These are phyloP conservation scores for Cladochytrium replicatum DNA, from an alignment of 192 early-diverging fungal genomes.

Conservation along the genomic window DNA sequence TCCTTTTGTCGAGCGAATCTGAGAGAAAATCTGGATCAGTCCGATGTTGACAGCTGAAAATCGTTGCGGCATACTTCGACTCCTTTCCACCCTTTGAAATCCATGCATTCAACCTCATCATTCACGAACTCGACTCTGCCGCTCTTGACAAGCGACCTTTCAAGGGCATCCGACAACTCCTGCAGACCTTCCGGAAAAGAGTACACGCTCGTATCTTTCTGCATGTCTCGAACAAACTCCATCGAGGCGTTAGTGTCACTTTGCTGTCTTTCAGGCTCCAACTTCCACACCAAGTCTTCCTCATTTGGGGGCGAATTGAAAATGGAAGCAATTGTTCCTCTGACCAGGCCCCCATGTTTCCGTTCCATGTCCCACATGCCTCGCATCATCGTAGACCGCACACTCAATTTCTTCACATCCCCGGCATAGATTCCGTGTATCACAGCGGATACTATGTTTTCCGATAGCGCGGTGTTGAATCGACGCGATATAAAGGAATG, in stretches of 20 bases:
- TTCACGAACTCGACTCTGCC: slow-evolving; percentile 51
- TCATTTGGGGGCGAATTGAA: neutral
- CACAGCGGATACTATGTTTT: slow-evolving; percentile 77
- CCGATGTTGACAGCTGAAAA: slow-evolving; percentile 7
- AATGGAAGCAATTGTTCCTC: slow-evolving; percentile 10
- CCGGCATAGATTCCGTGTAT: slow-evolving; percentile 94
- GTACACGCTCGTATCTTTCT: slow-evolving; percentile 65
- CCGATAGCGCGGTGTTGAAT: slow-evolving; percentile 62
- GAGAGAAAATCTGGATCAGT: neutral
- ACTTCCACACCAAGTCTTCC: slow-evolving; percentile 6
- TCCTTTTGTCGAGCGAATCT: slow-evolving; percentile 22
- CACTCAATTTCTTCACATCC: slow-evolving; percentile 64
- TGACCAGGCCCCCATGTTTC: slow-evolving; percentile 40
- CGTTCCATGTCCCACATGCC: slow-evolving; percentile 62
- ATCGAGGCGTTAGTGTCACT: slow-evolving; percentile 18
- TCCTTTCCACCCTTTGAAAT: no score
- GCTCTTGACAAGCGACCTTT: slow-evolving; percentile 29
- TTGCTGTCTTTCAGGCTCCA: neutral
- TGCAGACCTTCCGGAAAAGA: slow-evolving; percentile 75
- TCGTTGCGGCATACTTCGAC: no score
- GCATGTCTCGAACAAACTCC: slow-evolving; percentile 48
- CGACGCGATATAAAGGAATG: slow-evolving; percentile 68
- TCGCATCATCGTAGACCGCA: slow-evolving; percentile 63
- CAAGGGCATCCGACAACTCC: slow-evolving; percentile 50
- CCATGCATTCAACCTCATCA: slow-evolving; percentile 34